phyloP scores from a whole-genome alignment of 257 asterid species.

The Ilex asprella region DNA sequence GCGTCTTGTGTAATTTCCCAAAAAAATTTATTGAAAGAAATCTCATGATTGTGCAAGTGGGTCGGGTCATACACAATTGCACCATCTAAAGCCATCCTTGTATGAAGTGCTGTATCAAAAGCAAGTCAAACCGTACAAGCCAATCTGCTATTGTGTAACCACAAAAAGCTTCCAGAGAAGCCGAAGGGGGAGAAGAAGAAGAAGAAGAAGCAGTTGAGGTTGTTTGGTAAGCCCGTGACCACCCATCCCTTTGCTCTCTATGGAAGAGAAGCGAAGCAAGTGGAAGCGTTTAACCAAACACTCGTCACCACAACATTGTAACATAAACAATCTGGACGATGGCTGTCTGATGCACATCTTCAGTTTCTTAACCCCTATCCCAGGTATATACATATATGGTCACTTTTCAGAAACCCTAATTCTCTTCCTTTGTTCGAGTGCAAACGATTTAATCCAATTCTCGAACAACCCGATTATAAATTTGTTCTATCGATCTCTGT shows the following conservation, averaged over 20 bases:
- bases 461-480: neutral
- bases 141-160: too few species aligned
- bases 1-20: too few species aligned
- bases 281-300: constrained; percentile 27
- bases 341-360: constrained; percentile 95
- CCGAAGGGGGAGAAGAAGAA: too few species aligned
- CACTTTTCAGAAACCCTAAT: neutral
- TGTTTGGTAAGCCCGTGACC: neutral
- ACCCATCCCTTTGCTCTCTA: neutral
- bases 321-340: constrained; percentile 70
- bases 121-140: too few species aligned
- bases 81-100: too few species aligned
- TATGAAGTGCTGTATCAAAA: too few species aligned
- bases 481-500: neutral
- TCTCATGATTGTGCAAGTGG: too few species aligned
- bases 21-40: too few species aligned
- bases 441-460: neutral
- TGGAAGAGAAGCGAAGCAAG: constrained; percentile 18
- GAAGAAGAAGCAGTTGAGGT: too few species aligned
- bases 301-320: constrained; percentile 10
- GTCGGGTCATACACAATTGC: too few species aligned
- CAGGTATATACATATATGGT: constrained; percentile 38
- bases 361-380: constrained; percentile 85
- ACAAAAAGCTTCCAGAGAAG: too few species aligned
- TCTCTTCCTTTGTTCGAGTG: constrained; percentile 1